Evolutionary conservation across 2,329 filamentous ascomycete species (phyloP), one percentile per base, ranked within the genome.

Genomic region (Aspergillus quadricinctus): DNA sequence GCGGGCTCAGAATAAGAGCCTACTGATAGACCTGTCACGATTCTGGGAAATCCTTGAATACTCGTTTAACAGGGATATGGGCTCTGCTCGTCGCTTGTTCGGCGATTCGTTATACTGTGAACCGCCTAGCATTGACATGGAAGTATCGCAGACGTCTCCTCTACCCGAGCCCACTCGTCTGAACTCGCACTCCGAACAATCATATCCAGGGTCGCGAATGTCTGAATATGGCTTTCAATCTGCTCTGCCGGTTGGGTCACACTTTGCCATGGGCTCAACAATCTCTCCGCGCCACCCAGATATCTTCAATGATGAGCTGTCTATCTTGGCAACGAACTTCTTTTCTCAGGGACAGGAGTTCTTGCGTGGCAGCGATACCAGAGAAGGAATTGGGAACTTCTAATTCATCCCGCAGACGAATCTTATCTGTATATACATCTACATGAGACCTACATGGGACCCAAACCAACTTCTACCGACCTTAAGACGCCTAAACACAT

Each of bases 1-100:
- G 49, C 58, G 71, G 56, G 59, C 69, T 29, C 63, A 72, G 59
- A 70, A 69, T 40, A 67, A 72, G 56, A 69, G 69, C 46, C 68
- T 77, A 7, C 66, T 78, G 1, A 78, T 80, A 40, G 77, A 80
- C 52, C 70, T 80, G 0, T 76, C 74, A 3, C 70, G 75, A 23
- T 80, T 80, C 61, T 80, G 78, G 73, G 77, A 79, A 56, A 77
- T 80, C 10, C 68, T 80, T 1, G 78, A 80, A 62, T 78, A 78
- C 52, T 75, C 76, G 1, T 76, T 74, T 8, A 74, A 74, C 10
- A 73, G 70, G 50, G 76, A 77, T 43, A 64, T 68, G 1, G 64
- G 69, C 37, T 72, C 70, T 7, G 69, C 70, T 3, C 66, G 68
- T 14, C 65, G 68, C 23, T 69, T 78, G n/a, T 78, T 80, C 52